Base-by-base conservation (phyloP, 257 asterid species). In the Fraxinus anomala region DNA sequence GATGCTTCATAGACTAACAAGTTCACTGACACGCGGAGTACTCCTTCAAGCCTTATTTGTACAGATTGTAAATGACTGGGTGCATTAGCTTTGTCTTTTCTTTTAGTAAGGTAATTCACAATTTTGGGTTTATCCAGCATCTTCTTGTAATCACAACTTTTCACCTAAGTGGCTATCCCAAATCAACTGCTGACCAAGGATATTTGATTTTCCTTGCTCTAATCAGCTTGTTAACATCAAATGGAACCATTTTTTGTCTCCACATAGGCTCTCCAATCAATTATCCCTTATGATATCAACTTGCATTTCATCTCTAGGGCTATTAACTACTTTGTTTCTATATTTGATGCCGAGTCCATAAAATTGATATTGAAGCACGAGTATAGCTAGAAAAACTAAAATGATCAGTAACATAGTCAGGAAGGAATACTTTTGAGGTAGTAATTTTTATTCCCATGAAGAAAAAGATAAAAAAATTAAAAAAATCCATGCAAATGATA, bases 11-110 rank as follows among this genome's bases (percentile, higher is more conserved):
- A 1, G 42, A 37, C 42, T n/a, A n/a, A n/a, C n/a, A 37, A 37
- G 42, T 1, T 37, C 30, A 21, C n/a, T 63, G 59, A 78, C 40
- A 12, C n/a, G 37, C 42, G 3, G 28, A 23, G 36, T 23, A 63
- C n/a, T 63, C 33, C 68, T 21, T 63, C 69, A 63, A 66, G 6
- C 11, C 59, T 47, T 13, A 54, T 33, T 31, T 66, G 40, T 59
- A 73, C 49, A 47, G 13, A 42, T 68, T 31, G 77, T 51, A 69
- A 80, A 21, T 19, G 17, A 44, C 73, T 26, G 70, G 56, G 40
- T 54, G 67, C 76, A 68, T 72, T 40, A 80, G 63, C 21, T 75
- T 66, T 40, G 17, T 65, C 77, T 74, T 72, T 79, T 80, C 79
- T 31, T 73, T 14, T 17, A 44, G n/a, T n/a, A n/a, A n/a, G n/a